phyloP scores from a whole-genome alignment of 2,329 filamentous ascomycete genomes.

The Fusarium nematophilum region DNA sequence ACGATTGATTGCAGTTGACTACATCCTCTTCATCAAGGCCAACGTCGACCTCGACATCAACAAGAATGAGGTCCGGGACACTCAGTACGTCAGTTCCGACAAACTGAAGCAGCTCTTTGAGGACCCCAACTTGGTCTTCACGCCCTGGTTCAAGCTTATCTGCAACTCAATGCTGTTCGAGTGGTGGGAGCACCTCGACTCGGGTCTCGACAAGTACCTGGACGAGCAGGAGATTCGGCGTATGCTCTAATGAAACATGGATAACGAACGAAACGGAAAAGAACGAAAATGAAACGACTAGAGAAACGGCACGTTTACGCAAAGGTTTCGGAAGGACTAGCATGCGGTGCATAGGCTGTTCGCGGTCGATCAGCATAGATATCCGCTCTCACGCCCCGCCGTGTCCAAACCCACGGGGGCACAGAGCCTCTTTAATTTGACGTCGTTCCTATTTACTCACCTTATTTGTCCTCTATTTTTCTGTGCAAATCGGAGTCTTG shows the following conservation, averaged over 20 bases:
- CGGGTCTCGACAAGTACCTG: constrained; percentile 84
- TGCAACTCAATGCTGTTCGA: constrained; percentile 97
- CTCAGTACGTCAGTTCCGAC: constrained; percentile 83
- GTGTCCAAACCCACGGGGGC: constrained; percentile 9
- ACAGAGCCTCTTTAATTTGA: constrained; percentile 38
- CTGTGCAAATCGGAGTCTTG: neutral
- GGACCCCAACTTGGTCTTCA: constrained; percentile 85
- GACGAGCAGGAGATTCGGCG: constrained; percentile 89
- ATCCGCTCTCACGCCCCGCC: constrained; percentile 36
- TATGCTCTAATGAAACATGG: constrained; percentile 64
- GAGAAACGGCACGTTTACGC: constrained; percentile 2
- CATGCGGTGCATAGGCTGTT: constrained; percentile 27
- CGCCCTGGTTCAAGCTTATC: constrained; percentile 99
- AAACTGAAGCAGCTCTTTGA: constrained; percentile 88
- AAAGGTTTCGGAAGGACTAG: constrained; percentile 7
- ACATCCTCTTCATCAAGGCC: constrained; percentile 97
- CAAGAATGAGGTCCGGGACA: constrained; percentile 88
- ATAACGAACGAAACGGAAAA: constrained; percentile 14
- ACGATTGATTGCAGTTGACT: constrained; percentile 77
- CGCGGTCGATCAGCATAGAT: constrained; percentile 43
- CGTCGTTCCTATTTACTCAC: constrained; percentile 20
- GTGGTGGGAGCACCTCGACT: constrained; percentile 92
- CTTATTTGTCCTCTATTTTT: neutral
- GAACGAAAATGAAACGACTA: constrained; percentile 7
- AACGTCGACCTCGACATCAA: constrained; percentile 87